phyloP scores from a whole-genome alignment of 371 early-diverging fungal species.

The Mucor velutinosus region DNA sequence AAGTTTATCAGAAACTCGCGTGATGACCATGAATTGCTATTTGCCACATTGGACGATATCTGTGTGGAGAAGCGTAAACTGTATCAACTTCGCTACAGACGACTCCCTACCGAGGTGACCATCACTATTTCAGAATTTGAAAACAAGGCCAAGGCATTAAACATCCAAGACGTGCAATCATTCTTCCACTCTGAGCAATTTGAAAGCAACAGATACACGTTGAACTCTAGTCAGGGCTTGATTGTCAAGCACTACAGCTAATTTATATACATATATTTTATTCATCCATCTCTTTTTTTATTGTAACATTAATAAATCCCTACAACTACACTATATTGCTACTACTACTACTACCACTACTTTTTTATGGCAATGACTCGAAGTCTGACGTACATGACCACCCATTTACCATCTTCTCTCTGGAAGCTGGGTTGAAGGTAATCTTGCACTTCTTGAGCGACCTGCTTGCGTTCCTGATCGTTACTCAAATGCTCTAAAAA shows the following conservation, averaged over 20 bases:
- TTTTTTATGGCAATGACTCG: constrained; percentile 40
- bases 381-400: constrained; percentile 62
- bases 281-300: not conserved
- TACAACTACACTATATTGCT: not conserved
- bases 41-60: constrained; percentile 73
- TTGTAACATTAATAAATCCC: not conserved
- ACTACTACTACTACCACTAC: not conserved
- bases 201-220: constrained; percentile 38
- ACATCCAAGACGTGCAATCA: constrained; percentile 66
- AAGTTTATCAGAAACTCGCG: constrained; percentile 80
- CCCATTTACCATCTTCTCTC: constrained; percentile 62
- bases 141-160: constrained; percentile 41
- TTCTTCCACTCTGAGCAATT: constrained; percentile 60
- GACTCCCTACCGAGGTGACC: constrained; percentile 59
- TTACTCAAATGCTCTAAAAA: constrained; percentile 47
- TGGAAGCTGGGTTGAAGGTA: constrained; percentile 48
- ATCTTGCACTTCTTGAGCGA: constrained; percentile 54
- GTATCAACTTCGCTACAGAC: constrained; percentile 61
- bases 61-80: constrained; percentile 78
- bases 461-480: constrained; percentile 39
- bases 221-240: constrained; percentile 28
- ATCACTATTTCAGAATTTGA: constrained; percentile 70
- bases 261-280: constrained; percentile 6
- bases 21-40: constrained; percentile 82
- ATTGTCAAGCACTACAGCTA: constrained; percentile 21